These are phyloP conservation scores for Cercospora sesami DNA, from an alignment of 2,329 filamentous ascomycete genomes.

Conservation along the genomic window DNA sequence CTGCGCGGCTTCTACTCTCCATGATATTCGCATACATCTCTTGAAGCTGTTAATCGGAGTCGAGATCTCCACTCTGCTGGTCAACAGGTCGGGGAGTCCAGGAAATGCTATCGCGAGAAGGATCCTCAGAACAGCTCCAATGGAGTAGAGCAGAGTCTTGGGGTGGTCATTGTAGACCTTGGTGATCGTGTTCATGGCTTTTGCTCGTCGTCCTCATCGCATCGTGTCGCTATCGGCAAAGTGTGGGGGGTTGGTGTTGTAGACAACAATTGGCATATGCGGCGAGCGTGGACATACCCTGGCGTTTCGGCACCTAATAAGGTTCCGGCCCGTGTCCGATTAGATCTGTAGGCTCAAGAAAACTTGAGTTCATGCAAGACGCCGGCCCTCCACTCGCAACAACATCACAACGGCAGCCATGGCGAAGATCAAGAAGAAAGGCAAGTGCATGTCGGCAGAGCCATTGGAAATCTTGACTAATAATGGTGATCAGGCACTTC, in stretches of 20 bases:
- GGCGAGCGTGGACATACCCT: background rate
- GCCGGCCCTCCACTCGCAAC: background rate
- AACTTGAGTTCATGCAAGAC: too few relatives aligned
- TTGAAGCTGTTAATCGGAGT: constrained; percentile 98
- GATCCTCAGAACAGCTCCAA: constrained; percentile 75
- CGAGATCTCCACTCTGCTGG: constrained; percentile 90
- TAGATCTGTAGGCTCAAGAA: background rate
- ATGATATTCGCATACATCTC: constrained; percentile 63
- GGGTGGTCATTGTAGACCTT: constrained; percentile 37
- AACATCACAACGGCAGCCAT: constrained; percentile 45
- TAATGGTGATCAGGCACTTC: constrained; percentile 61
- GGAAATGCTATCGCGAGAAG: constrained; percentile 80
- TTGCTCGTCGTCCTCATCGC: constrained; percentile 10
- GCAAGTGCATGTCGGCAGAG: constrained; percentile 43
- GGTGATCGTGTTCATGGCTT: constrained; percentile 28
- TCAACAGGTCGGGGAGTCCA: constrained; percentile 77
- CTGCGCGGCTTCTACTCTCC: background rate
- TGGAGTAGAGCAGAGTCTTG: constrained; percentile 68
- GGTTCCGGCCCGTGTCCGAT: background rate
- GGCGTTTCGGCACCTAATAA: background rate
- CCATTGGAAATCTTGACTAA: background rate
- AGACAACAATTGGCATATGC: background rate
- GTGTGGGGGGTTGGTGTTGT: background rate
- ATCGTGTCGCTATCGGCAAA: constrained; percentile 16
- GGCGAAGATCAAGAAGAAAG: constrained; percentile 88